Evolutionary conservation across 345 rosid genomes (phyloP).

Genomic region (Fremontodendron californicum): DNA sequence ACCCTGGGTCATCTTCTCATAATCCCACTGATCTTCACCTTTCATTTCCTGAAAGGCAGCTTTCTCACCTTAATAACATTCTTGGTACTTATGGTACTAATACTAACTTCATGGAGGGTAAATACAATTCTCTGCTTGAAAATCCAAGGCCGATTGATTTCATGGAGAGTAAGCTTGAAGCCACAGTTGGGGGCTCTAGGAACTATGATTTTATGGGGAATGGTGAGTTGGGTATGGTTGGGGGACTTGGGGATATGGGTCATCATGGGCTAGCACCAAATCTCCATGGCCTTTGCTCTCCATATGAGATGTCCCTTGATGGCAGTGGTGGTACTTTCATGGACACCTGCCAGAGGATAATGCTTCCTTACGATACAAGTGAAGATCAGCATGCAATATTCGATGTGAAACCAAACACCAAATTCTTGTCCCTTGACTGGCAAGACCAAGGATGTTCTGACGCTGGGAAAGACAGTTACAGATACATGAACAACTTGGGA

Average conservation of each 20-base stretch:
- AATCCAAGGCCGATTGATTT: conserved; percentile 40
- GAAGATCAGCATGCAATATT: conserved; percentile 23
- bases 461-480: conserved; percentile 41
- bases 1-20: conserved; percentile 19
- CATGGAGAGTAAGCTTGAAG: conserved; percentile 47
- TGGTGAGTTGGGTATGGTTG: conserved; percentile 32
- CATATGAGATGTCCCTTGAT: no score
- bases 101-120: no score
- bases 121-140: conserved; percentile 25
- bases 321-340: conserved; percentile 29
- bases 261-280: conserved; percentile 24
- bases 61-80: no score
- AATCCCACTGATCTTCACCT: no score
- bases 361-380: conserved; percentile 45
- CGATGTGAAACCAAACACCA: conserved; percentile 71
- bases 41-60: no score
- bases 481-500: conserved; percentile 43
- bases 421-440: no score
- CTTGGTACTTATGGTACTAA: no score
- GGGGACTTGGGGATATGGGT: conserved; percentile 31
- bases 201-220: no score
- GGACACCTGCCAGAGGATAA: conserved; percentile 43
- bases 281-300: no score
- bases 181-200: no score
- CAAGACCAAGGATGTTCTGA: no score